These are phyloP conservation scores for Aspergillus baeticus DNA, from an alignment of 495 filamentous ascomycete species.

Conservation along the genomic window DNA sequence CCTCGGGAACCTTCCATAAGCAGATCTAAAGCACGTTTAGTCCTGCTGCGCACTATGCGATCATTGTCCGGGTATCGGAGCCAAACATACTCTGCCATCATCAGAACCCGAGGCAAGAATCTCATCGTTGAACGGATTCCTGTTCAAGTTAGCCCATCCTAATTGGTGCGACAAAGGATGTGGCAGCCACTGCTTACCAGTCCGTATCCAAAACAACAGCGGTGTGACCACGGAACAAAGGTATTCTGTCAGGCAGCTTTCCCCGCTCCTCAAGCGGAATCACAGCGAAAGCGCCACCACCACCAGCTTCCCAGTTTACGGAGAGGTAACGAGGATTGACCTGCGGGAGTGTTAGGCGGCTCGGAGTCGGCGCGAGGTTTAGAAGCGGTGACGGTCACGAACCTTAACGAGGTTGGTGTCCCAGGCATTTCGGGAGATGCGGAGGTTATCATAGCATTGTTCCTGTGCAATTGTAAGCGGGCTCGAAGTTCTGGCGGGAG, in stretches of 20 bases:
- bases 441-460: slow-evolving; percentile 95
- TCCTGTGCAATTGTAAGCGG: slow-evolving; percentile 46
- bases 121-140: slow-evolving; percentile 93
- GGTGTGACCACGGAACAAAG: slow-evolving; percentile 93
- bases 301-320: slow-evolving; percentile 97
- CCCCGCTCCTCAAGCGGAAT: slow-evolving; percentile 88
- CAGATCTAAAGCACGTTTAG: slow-evolving; percentile 57
- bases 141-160: slow-evolving; percentile 39
- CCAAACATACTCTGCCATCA: slow-evolving; percentile 74
- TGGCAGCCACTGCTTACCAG: slow-evolving; percentile 61
- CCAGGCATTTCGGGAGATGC: slow-evolving; percentile 96
- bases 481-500: not conserved
- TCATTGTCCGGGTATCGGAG: not conserved
- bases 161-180: not conserved
- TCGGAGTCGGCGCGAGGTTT: slow-evolving; percentile 18
- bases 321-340: slow-evolving; percentile 94
- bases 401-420: slow-evolving; percentile 98
- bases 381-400: slow-evolving; percentile 31
- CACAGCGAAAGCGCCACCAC: slow-evolving; percentile 95
- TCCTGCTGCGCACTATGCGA: slow-evolving; percentile 4
- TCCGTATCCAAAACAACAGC: slow-evolving; percentile 95
- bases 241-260: slow-evolving; percentile 86
- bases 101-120: slow-evolving; percentile 92
- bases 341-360: slow-evolving; percentile 45
- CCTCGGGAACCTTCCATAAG: slow-evolving; percentile 91